Evolutionary conservation across 495 filamentous ascomycete genomes (phyloP), one percentile per base, ranked within the genome.

Genomic region (Penicillium maclennaniae): DNA sequence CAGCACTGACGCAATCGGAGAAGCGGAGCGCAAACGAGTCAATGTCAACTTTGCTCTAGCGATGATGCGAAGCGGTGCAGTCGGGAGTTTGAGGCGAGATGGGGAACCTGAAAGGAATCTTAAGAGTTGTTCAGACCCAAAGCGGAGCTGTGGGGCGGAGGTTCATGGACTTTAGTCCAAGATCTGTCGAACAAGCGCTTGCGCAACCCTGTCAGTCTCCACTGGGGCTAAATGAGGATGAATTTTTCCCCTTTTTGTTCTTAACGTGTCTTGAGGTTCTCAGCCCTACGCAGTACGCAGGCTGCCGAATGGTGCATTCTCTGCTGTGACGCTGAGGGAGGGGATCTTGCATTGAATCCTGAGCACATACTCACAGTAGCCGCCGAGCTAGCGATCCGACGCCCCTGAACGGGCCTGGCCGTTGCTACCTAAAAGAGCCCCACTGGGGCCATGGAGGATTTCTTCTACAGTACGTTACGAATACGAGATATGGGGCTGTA

Each of bases 141-240:
- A 60, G 62, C 56, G 62, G 59, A 65, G 53, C 49, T 53, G 61
- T 69, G 69, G 69, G 66, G 66, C 63, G 43, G 48, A 43, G 58
- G 47, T 58, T 60, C 43, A 54, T 21, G 36, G 48, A 27, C 51
- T 51, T 61, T 54, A 41, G 49, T 44, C 38, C 16, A 40, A n/a
- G 19, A 40, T 34, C 38, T 16, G 38, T 40, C 38, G 5, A 40
- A 16, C 4, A 19, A 40, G n/a, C 38, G 38, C 7, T 40, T 34
- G 31, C 31, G 31, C 31, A 34, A 12, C 31, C 9, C 9, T n/a
- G 37, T 39, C 15, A 6, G 38, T 40, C 38, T 14, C 38, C 38
- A 40, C 38, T 2, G 7, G 16, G n/a, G 16, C 25, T 34, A 14
- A 34, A 34, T 34, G 31, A 34, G 38, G n/a, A 2, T 40, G 2